phyloP scores from a whole-genome alignment of 2,329 filamentous ascomycete species.

The Sclerotinia borealis region DNA sequence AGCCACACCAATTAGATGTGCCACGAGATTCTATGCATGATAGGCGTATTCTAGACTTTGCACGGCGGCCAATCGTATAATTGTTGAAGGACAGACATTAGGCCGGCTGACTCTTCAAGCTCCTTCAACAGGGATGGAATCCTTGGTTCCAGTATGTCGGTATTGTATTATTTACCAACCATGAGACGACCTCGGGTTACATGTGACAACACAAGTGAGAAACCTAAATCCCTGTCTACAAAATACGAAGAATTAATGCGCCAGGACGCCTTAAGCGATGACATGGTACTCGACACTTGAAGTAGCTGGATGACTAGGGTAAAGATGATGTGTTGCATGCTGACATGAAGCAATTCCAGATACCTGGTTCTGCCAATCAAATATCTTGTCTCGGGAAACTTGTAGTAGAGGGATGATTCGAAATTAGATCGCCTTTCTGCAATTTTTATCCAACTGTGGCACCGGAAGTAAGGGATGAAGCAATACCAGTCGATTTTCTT shows the following conservation, averaged over 20 bases:
- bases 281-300: not conserved
- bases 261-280: not conserved
- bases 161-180: not conserved
- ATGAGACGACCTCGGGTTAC: not conserved
- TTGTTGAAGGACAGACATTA: not conserved
- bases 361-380: conserved; percentile 1
- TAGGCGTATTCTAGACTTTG: not conserved
- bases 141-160: not conserved
- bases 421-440: not conserved
- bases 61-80: not conserved
- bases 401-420: not conserved
- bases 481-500: not conserved
- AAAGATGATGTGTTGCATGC: not conserved
- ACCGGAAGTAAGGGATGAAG: not conserved
- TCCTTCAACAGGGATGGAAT: not conserved
- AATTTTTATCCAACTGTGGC: not conserved
- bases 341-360: not conserved
- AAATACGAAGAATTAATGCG: not conserved
- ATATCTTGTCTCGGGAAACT: not conserved
- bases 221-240: not conserved
- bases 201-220: not conserved
- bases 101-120: not conserved
- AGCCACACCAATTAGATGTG: not conserved
- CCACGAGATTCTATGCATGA: not conserved
- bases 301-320: not conserved